Evolutionary conservation across 1,284 basidiomycete genomes (phyloP).

Genomic region (Somion occarium): DNA sequence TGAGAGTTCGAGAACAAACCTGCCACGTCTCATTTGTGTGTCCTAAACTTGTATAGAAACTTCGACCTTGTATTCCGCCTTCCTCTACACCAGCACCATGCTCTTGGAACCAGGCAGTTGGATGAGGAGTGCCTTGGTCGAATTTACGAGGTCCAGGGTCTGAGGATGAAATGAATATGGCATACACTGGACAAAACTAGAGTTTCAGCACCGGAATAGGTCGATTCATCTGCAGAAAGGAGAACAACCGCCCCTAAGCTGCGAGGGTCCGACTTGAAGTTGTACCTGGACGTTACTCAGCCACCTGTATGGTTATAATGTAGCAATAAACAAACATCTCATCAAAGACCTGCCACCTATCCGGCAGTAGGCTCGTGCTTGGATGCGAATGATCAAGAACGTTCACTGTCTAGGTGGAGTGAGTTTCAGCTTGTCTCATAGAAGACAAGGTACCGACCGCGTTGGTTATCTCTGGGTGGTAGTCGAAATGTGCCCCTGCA

Average conservation of each 20-base stretch:
- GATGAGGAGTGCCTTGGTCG: constrained; percentile 62
- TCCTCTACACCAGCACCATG: constrained; percentile 50
- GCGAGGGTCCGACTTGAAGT: constrained; percentile 75
- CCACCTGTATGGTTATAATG: background rate
- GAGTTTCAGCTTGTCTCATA: background rate
- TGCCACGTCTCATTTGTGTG: constrained; percentile 71
- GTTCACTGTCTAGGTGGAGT: constrained; percentile 48
- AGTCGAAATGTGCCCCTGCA: constrained; percentile 67
- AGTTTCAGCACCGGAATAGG: constrained; percentile 46
- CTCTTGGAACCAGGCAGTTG: constrained; percentile 78
- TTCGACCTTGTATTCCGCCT: constrained; percentile 55
- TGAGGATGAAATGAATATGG: constrained; percentile 17
- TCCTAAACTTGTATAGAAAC: constrained; percentile 78
- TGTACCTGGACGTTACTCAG: constrained; percentile 45
- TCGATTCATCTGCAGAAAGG: constrained; percentile 64
- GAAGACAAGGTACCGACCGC: constrained; percentile 28
- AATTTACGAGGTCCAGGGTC: constrained; percentile 45
- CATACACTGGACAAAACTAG: background rate
- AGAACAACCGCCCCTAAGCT: constrained; percentile 59
- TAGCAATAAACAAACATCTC: constrained; percentile 62
- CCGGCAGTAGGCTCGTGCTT: constrained; percentile 59
- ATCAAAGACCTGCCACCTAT: constrained; percentile 57
- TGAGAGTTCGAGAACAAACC: constrained; percentile 29
- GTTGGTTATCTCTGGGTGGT: constrained; percentile 64
- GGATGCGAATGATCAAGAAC: constrained; percentile 62